Evolutionary conservation across 305 asterid species (phyloP), one percentile per base, ranked within the genome.

Genomic region (Fraxinus nigra): DNA sequence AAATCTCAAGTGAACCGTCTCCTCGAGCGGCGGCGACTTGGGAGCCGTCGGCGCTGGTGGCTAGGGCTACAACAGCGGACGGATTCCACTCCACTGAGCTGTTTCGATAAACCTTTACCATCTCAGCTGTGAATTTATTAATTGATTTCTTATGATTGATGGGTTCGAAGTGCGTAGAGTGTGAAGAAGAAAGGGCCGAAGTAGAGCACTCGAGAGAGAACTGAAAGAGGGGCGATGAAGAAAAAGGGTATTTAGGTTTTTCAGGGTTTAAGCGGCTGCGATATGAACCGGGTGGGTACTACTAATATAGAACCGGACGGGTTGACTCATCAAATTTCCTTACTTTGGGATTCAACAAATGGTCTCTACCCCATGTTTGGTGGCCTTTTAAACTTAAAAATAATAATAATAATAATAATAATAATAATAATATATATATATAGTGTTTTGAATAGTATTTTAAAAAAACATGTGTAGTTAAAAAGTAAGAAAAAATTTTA

Each of bases 1-100:
- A 95, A 84, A 97, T 95, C 91, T 97, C 99, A 7, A 97, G 86
- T 0, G 97, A 89, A 80, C 96, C 92, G 78, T 95, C 98, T 75
- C 90, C 93, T 14, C 99, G 92, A 35, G 98, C 98, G 7, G 98
- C 98, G 79, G 98, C 99, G 3, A 97, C 98, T 88, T 93, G 97
- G 18, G 96, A 91, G 48, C 91, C 92, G 85, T 97, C 97, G 83
- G 89, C 89, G 90, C 97, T 95, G 28, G 98, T 97, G 78, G 99
- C 98, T 89, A 97, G 82, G 43, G 98, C 98, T 10, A 97, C 91
- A 5, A 97, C 95, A 1, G 97, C 88, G 3, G 98, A 90, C 0
- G 99, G 99, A 5, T 87, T 89, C 98, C 98, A 97, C 72, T 93
- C 97, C 6, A 97, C 85, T 3, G 98, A 90, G 84, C 87, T 85